These are phyloP conservation scores for Leccinum proliferum DNA, from an alignment of 1,284 basidiomycete genomes.

Conservation along the genomic window DNA sequence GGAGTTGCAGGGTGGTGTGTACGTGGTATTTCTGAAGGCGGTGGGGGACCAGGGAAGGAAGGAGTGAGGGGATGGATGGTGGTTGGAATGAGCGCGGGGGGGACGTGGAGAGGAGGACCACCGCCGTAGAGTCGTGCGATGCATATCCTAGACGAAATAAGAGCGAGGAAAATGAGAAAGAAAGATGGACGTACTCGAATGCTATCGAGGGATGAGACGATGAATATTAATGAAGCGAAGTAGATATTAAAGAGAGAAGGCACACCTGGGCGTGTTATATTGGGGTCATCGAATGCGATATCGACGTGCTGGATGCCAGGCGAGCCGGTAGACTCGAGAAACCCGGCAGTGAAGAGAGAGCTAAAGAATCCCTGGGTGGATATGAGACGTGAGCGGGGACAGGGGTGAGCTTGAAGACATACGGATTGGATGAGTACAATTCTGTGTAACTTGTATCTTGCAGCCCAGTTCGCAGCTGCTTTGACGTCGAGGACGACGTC, in stretches of 20 bases:
- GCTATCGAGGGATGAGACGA: slow-evolving; percentile 34
- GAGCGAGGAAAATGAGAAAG: background rate
- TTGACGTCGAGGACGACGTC: slow-evolving; percentile 71
- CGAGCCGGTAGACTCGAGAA: slow-evolving; percentile 51
- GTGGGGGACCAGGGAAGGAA: slow-evolving; percentile 41
- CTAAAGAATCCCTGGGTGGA: slow-evolving; percentile 71
- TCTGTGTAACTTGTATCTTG: slow-evolving; percentile 73
- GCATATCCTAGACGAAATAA: slow-evolving; percentile 56
- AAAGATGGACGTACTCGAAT: slow-evolving; percentile 48
- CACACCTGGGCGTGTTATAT: slow-evolving; percentile 80
- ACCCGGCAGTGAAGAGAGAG: slow-evolving; percentile 79
- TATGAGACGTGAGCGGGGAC: background rate
- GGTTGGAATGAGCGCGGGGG: slow-evolving; percentile 62
- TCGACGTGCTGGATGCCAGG: slow-evolving; percentile 46
- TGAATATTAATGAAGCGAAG: slow-evolving; percentile 4
- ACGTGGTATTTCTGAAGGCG: slow-evolving; percentile 33
- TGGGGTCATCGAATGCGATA: slow-evolving; percentile 76
- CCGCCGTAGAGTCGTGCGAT: slow-evolving; percentile 82
- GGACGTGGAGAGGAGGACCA: slow-evolving; percentile 70
- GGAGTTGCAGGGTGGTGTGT: slow-evolving; percentile 74
- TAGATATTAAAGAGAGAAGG: background rate
- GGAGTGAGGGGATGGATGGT: slow-evolving; percentile 65
- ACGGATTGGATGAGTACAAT: slow-evolving; percentile 85
- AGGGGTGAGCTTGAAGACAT: background rate
- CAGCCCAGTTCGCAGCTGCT: slow-evolving; percentile 57